phyloP scores from a whole-genome alignment of 352 stramenopile species.

The Thalassiosira mediterranea region DNA sequence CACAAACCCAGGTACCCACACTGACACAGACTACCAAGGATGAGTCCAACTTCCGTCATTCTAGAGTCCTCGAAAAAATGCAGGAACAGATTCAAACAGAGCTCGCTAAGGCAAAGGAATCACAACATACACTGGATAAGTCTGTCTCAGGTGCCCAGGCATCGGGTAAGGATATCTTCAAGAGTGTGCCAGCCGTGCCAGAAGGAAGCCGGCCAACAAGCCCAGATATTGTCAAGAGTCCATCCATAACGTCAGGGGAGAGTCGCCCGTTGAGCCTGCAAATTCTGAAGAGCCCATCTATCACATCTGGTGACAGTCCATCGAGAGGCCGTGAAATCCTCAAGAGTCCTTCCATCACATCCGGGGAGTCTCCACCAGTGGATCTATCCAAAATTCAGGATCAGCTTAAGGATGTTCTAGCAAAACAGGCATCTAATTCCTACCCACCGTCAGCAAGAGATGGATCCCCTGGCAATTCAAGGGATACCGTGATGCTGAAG shows the following conservation, averaged over 20 bases:
- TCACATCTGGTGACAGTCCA: not conserved
- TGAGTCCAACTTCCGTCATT: too few relatives aligned
- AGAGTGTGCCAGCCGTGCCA: not conserved
- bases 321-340: not conserved
- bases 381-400: conserved; percentile 27
- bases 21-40: too few relatives aligned
- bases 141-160: not conserved
- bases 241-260: not conserved
- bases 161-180: not conserved
- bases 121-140: not conserved
- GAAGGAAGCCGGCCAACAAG: not conserved
- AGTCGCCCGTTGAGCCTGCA: not conserved
- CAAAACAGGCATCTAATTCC: conserved; percentile 1
- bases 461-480: too few relatives aligned
- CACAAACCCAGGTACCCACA: not conserved
- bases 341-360: conserved; percentile 23
- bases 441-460: not conserved
- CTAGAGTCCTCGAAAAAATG: too few relatives aligned
- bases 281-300: not conserved
- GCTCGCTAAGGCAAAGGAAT: not conserved
- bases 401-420: conserved; percentile 6
- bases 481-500: conserved; percentile 8
- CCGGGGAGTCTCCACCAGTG: not conserved
- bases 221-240: not conserved
- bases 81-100: conserved; percentile 7